Percentiles rank a stretch among this genome's conserved stretches.
Conservation (phyloP, 1,284 basidiomycete species). For the Erythrobasidium hasegawianum region DNA sequence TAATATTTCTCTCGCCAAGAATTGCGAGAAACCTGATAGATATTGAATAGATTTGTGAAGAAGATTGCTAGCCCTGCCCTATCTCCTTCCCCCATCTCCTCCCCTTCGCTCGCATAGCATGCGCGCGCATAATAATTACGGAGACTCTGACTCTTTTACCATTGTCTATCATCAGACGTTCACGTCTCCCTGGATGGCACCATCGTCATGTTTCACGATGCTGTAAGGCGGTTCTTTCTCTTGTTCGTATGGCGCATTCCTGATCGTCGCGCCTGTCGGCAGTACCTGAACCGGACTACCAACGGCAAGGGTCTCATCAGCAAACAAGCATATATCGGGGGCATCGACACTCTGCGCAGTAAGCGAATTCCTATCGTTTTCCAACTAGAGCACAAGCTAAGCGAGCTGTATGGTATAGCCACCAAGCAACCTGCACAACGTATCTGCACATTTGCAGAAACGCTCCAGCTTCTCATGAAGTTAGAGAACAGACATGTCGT, state of each 20-base stretch:
- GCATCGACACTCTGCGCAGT: slow-evolving; percentile 63
- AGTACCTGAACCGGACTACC: slow-evolving; percentile 55
- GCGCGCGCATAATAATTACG: slow-evolving; percentile 1
- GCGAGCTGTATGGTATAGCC: neutral
- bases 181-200: slow-evolving; percentile 87
- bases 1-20: no score
- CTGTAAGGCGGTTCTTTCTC: slow-evolving; percentile 46
- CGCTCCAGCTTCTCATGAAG: slow-evolving; percentile 73
- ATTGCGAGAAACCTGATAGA: no score
- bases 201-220: slow-evolving; percentile 95
- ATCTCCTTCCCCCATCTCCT: neutral
- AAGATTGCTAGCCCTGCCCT: neutral
- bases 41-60: no score
- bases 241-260: no score
- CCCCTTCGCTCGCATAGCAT: neutral
- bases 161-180: slow-evolving; percentile 64
- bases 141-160: slow-evolving; percentile 19
- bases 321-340: slow-evolving; percentile 56
- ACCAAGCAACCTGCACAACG: slow-evolving; percentile 54
- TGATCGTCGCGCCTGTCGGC: neutral
- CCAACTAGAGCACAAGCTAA: neutral
- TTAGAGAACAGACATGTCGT: slow-evolving; percentile 73
- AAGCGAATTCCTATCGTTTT: neutral
- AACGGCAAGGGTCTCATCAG: slow-evolving; percentile 56
- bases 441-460: slow-evolving; percentile 82